A percentile compares a stretch with the other conserved stretches of the same genome.
Conservation (phyloP, 495 filamentous ascomycete genomes). For the Clavariopsis aquatica region DNA sequence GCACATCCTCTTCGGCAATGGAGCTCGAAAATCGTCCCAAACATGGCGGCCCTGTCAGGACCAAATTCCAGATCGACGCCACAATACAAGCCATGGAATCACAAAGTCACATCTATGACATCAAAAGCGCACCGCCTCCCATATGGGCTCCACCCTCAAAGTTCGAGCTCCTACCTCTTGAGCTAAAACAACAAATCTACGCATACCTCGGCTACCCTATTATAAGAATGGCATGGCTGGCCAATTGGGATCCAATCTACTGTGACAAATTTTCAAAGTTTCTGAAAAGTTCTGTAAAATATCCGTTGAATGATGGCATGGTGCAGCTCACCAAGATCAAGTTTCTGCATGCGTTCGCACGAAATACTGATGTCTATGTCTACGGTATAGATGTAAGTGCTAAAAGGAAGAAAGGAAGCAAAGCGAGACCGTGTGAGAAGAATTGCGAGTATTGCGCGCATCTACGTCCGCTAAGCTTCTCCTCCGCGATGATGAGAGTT, state of each 20-base stretch:
- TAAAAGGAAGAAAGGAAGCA: background rate
- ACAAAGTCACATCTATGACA: background rate
- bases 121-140: background rate
- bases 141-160: background rate
- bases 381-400: background rate
- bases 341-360: background rate
- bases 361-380: background rate
- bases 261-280: background rate
- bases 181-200: background rate
- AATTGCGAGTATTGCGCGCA: background rate
- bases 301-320: background rate
- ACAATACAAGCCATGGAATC: background rate
- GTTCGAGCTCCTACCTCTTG: background rate
- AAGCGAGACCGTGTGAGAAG: background rate
- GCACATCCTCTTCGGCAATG: background rate
- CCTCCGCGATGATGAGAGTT: background rate
- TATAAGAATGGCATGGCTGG: background rate
- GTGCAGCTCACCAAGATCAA: background rate
- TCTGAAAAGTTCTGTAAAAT: background rate
- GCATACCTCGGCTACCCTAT: slow-evolving; percentile 1
- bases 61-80: background rate
- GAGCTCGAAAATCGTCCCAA: background rate
- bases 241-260: background rate
- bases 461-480: background rate
- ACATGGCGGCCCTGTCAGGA: background rate